Evolutionary conservation across 768 basidiomycete genomes (phyloP).

Genomic region (Crucibulum laeve): DNA sequence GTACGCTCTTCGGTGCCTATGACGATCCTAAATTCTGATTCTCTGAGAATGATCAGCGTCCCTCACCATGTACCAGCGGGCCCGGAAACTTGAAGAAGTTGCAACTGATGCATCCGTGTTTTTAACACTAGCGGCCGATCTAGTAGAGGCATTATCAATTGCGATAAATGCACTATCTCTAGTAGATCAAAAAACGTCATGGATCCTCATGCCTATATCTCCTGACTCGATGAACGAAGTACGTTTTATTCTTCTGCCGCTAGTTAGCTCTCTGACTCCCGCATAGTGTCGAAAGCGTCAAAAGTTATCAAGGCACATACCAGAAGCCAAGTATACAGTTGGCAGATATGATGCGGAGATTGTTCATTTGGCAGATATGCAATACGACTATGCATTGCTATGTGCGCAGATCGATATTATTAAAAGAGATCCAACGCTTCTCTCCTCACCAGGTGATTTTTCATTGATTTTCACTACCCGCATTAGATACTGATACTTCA

Average conservation of each 20-base stretch:
- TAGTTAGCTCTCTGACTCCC: slow-evolving; percentile 9
- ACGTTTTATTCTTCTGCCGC: slow-evolving; percentile 25
- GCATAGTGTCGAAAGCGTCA: slow-evolving; percentile 64
- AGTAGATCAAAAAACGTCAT: slow-evolving; percentile 75
- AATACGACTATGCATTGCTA: slow-evolving; percentile 72
- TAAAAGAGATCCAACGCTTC: slow-evolving; percentile 56
- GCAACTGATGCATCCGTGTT: slow-evolving; percentile 35
- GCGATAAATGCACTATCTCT: slow-evolving; percentile 87
- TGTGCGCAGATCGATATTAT: slow-evolving; percentile 76
- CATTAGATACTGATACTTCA: slow-evolving; percentile 5
- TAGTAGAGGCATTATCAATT: slow-evolving; percentile 76
- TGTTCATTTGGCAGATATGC: slow-evolving; percentile 74
- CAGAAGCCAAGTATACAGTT: slow-evolving; percentile 62
- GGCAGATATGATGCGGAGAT: slow-evolving; percentile 73
- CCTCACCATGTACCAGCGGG: slow-evolving; percentile 85
- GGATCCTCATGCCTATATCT: slow-evolving; percentile 67
- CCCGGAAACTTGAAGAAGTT: slow-evolving; percentile 67
- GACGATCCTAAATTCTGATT: too few relatives aligned
- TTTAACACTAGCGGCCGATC: slow-evolving; percentile 54
- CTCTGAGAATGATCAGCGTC: slow-evolving; percentile 9
- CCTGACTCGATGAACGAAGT: slow-evolving; percentile 43
- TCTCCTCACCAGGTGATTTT: slow-evolving; percentile 58
- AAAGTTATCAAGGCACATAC: slow-evolving; percentile 70
- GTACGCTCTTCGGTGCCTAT: slow-evolving; percentile 40
- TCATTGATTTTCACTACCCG: slow-evolving; percentile 14